Percentiles rank a stretch among this genome's conserved stretches.
phyloP scores from a whole-genome alignment of 148 eudicot genomes.

The Rhododendron mucronatum region DNA sequence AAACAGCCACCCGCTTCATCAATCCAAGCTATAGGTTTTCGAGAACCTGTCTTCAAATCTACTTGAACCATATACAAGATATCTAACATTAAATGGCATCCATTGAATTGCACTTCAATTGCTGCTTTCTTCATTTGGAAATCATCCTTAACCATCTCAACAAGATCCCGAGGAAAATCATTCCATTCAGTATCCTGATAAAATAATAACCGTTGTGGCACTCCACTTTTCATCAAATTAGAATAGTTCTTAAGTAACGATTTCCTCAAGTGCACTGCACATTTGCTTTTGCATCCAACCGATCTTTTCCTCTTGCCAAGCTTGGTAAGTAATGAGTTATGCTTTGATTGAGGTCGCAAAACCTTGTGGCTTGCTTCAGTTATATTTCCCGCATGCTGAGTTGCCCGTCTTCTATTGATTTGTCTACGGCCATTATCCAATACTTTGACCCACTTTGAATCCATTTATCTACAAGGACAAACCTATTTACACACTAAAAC shows the following conservation, averaged over 20 bases:
- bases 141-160: constrained; percentile 20
- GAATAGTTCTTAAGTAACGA: constrained; percentile 20
- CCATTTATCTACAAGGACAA: constrained; percentile 29
- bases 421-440: constrained; percentile 16
- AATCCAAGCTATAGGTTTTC: constrained; percentile 39
- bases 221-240: constrained; percentile 28
- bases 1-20: constrained; percentile 31
- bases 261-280: background rate
- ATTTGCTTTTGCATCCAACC: constrained; percentile 19
- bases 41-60: constrained; percentile 28
- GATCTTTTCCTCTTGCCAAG: constrained; percentile 32
- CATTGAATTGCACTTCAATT: constrained; percentile 23
- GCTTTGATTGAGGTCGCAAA: constrained; percentile 1
- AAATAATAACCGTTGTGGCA: constrained; percentile 27
- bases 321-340: constrained; percentile 9
- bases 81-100: constrained; percentile 28
- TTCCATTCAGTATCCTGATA: constrained; percentile 32
- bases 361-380: constrained; percentile 19
- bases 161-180: constrained; percentile 26
- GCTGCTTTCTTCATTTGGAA: constrained; percentile 29
- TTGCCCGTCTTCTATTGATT: constrained; percentile 12
- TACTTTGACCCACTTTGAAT: constrained; percentile 23
- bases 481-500: constrained; percentile 24
- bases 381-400: constrained; percentile 12
- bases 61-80: constrained; percentile 31